These are phyloP conservation scores for Penicillium brevicompactum DNA, from an alignment of 2,329 filamentous ascomycete genomes.

Conservation along the genomic window DNA sequence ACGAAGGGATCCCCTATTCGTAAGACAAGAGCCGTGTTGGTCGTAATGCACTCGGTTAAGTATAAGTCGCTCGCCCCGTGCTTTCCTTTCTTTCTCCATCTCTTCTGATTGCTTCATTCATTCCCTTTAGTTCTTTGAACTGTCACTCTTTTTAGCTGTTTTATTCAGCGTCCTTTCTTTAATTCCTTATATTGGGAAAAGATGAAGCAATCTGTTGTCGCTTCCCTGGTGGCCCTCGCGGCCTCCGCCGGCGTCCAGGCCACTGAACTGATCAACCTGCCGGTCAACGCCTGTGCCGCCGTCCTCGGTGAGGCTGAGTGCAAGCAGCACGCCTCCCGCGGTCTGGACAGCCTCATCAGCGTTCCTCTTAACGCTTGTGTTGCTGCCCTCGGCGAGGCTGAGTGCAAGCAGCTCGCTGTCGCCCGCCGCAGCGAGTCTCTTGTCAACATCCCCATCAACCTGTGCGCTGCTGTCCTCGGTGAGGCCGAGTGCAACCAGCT, in stretches of 20 bases:
- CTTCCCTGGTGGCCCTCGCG: constrained; percentile 27
- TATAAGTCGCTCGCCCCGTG: constrained; percentile 4
- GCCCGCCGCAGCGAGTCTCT: background rate
- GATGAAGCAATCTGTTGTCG: constrained; percentile 27
- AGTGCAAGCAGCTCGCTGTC: background rate
- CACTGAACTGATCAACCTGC: constrained; percentile 22
- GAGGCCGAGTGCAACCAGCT: constrained; percentile 17
- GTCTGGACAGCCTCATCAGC: background rate
- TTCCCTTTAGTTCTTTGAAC: constrained; percentile 13
- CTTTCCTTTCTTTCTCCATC: background rate
- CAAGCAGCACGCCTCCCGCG: background rate
- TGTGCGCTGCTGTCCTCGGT: constrained; percentile 25
- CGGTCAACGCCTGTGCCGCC: constrained; percentile 25
- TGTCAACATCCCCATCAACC: constrained; percentile 24
- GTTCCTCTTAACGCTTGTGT: background rate
- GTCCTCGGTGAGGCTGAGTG: constrained; percentile 27
- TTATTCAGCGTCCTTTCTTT: constrained; percentile 29
- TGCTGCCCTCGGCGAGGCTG: background rate
- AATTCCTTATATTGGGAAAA: constrained; percentile 9
- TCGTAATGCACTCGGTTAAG: background rate
- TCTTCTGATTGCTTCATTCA: constrained; percentile 19
- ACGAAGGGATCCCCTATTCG: constrained; percentile 12
- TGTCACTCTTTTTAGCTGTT: constrained; percentile 29
- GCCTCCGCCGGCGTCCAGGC: constrained; percentile 19
- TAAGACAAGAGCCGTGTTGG: background rate